Conservation (phyloP, 2,329 filamentous ascomycete species). For the Emydomyces testavorans region DNA sequence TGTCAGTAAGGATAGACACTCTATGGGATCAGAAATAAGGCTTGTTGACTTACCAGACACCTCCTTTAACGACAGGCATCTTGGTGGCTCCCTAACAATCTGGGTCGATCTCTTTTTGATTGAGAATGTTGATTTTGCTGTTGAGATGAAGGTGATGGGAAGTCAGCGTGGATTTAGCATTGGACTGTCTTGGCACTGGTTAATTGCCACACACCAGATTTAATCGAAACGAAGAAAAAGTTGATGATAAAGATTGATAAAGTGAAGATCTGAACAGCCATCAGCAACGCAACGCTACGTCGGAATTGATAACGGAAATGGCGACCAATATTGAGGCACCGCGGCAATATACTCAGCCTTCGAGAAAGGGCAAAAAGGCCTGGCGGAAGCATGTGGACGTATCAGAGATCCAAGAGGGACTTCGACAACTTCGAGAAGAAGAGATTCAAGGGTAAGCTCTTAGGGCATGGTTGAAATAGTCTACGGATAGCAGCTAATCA, state of each 20-base stretch:
- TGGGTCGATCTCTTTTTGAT: not conserved
- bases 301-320: conserved; percentile 20
- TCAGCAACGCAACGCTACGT: too few relatives aligned
- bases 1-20: conserved; percentile 17
- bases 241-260: not conserved
- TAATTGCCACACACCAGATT: conserved; percentile 9
- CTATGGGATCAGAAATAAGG: not conserved
- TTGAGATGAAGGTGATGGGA: not conserved
- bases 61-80: conserved; percentile 57
- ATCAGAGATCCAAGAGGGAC: conserved; percentile 68
- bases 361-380: conserved; percentile 93
- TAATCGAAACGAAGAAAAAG: not conserved
- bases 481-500: conserved; percentile 12
- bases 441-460: conserved; percentile 67
- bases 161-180: not conserved
- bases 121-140: not conserved
- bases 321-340: conserved; percentile 45
- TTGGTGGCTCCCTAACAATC: conserved; percentile 18
- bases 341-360: conserved; percentile 74
- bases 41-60: conserved; percentile 42
- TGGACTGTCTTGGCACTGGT: conserved; percentile 4
- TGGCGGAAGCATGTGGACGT: conserved; percentile 98
- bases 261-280: not conserved
- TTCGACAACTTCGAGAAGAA: conserved; percentile 75
- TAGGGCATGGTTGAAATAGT: conserved; percentile 7